Evolutionary conservation across 345 rosid species (phyloP).

Genomic region (Gossypium thurberi): DNA sequence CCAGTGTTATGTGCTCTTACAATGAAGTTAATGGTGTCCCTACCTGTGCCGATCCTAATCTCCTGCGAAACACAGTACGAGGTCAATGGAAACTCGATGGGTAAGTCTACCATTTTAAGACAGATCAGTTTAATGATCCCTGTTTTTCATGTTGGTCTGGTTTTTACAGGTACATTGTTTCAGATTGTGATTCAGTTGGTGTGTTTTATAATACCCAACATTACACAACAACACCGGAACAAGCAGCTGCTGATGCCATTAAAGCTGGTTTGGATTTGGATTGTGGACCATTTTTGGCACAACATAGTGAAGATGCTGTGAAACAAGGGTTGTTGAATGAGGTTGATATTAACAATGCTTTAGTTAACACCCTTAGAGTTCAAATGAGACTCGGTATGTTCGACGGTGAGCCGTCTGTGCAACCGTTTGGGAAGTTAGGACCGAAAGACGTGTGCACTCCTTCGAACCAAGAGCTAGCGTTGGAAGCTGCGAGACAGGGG

Average conservation of each 20-base stretch:
- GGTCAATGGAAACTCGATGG: conserved; percentile 73
- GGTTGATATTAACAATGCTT: conserved; percentile 51
- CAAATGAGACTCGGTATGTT: conserved; percentile 93
- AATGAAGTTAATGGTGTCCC: conserved; percentile 84
- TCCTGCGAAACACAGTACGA: conserved; percentile 49
- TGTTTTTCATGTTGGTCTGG: not conserved
- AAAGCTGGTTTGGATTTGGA: conserved; percentile 80
- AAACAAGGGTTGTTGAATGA: conserved; percentile 40
- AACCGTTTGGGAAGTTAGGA: conserved; percentile 56
- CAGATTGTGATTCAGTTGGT: conserved; percentile 87
- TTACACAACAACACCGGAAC: conserved; percentile 67
- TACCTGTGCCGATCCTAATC: conserved; percentile 72
- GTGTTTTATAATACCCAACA: conserved; percentile 58
- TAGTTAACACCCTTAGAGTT: conserved; percentile 59
- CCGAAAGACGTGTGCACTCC: conserved; percentile 63
- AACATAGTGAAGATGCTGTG: conserved; percentile 46
- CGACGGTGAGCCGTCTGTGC: conserved; percentile 58
- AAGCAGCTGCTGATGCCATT: conserved; percentile 83
- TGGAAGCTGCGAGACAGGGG: conserved; percentile 88
- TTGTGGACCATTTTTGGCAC: conserved; percentile 65
- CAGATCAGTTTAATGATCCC: not conserved
- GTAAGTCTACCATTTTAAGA: conserved; percentile 23
- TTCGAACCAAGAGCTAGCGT: conserved; percentile 69
- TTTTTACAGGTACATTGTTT: conserved; percentile 57
- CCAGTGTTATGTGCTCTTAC: conserved; percentile 91